Percentiles rank a stretch among this genome's conserved stretches.
These are phyloP conservation scores for slime mould (Dictyostelium discoideum) DNA, from an alignment of 78 protist genomes.

Conservation along the genomic window dicty_2.7 NC_007090.3:2637001-2637500, in stretches of 20 bases:
- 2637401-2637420: neutral
- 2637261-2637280: neutral
- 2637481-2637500: neutral
- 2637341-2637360: neutral
- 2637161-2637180: neutral
- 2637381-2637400: neutral
- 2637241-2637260: neutral
- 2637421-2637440: neutral
- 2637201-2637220: neutral
- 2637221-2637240: neutral
- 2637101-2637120: neutral
- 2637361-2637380: neutral
- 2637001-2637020: neutral
- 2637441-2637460: neutral
- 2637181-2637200: neutral
- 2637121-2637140: neutral
- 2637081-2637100: neutral
- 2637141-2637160: neutral
- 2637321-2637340: neutral
- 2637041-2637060: conserved; percentile 13
- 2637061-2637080: conserved; percentile 14
- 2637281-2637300: neutral
- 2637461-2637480: neutral
- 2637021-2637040: neutral
- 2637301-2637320: neutral